Evolutionary conservation across 345 rosid species (phyloP).

Genomic region (Brassica napus): Da-Ae NC_063445.1:54233001-54233500

Average conservation of each 20-base stretch:
- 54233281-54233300: neutral
- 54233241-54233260: neutral
- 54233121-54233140: neutral
- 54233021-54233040: too few relatives aligned
- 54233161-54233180: neutral
- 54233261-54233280: neutral
- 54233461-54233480: neutral
- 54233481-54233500: neutral
- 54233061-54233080: neutral
- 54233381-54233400: neutral
- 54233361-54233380: neutral
- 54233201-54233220: neutral
- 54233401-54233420: neutral
- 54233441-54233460: neutral
- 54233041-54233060: neutral
- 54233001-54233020: too few relatives aligned
- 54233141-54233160: neutral
- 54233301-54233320: neutral
- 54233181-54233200: neutral
- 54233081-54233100: neutral
- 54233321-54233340: neutral
- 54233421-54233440: neutral
- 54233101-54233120: neutral
- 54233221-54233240: neutral
- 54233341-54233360: neutral